Percentiles rank a stretch among this genome's conserved stretches.
Conservation (phyloP, 768 basidiomycete genomes). For the Botryobasidium botryosum region DNA sequence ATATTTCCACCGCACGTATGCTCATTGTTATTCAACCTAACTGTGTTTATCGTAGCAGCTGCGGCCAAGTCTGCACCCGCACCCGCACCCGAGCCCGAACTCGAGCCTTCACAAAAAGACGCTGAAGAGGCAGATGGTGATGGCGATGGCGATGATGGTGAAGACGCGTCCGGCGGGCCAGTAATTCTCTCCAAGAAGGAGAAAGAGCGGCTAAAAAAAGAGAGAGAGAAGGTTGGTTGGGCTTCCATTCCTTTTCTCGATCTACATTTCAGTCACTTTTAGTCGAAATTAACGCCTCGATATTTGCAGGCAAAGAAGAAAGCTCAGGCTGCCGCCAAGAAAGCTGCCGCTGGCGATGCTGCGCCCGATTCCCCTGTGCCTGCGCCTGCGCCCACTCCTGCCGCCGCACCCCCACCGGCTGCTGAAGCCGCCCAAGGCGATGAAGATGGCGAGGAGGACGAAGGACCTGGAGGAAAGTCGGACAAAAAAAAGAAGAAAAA, state of each 20-base stretch:
- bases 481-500: conserved; percentile 79
- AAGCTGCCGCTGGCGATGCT: conserved; percentile 20
- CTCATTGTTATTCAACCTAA: neutral
- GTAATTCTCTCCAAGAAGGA: conserved; percentile 84
- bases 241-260: conserved; percentile 1
- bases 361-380: conserved; percentile 15
- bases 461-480: conserved; percentile 27
- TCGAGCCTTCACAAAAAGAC: conserved; percentile 15
- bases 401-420: conserved; percentile 17
- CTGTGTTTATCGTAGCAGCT: neutral
- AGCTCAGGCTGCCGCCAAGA: conserved; percentile 11
- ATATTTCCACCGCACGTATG: neutral
- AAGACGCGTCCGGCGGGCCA: conserved; percentile 34
- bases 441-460: conserved; percentile 39
- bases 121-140: conserved; percentile 15
- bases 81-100: conserved; percentile 10
- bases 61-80: conserved; percentile 5
- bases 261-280: conserved; percentile 8
- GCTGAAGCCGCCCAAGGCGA: conserved; percentile 49
- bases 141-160: conserved; percentile 31
- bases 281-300: neutral
- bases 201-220: conserved; percentile 95
- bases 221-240: conserved; percentile 67
- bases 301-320: conserved; percentile 39
- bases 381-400: conserved; percentile 17